These are phyloP conservation scores for Cerrena zonata DNA, from an alignment of 1,284 basidiomycete species.

Conservation along the genomic window DNA sequence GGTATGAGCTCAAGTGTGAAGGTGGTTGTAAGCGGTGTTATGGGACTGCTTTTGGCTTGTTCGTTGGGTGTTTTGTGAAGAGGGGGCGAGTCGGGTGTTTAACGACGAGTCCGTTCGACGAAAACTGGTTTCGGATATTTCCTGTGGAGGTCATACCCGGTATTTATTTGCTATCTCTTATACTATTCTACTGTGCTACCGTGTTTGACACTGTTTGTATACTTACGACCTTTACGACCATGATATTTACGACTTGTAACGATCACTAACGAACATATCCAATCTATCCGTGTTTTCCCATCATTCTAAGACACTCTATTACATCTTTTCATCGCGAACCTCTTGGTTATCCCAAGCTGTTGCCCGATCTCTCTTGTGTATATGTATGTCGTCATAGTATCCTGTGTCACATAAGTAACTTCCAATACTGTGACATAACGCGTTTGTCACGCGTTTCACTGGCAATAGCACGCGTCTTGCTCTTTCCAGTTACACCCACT, in stretches of 20 bases:
- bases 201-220: too few species aligned
- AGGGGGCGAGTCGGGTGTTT: background rate
- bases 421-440: slow-evolving; percentile 1
- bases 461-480: background rate
- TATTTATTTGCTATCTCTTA: background rate
- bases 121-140: too few species aligned
- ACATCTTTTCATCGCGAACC: too few species aligned
- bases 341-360: too few species aligned
- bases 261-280: too few species aligned
- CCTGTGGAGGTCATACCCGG: background rate
- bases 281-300: too few species aligned
- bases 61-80: background rate
- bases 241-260: background rate
- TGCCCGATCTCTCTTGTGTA: too few species aligned
- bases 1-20: background rate
- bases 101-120: too few species aligned
- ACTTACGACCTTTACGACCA: slow-evolving; percentile 5
- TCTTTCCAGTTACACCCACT: slow-evolving; percentile 25
- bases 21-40: background rate
- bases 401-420: too few species aligned
- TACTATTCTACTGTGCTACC: too few species aligned
- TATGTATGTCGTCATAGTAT: too few species aligned
- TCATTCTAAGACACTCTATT: too few species aligned
- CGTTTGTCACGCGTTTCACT: background rate
- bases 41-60: background rate